These are phyloP conservation scores for Erucastrum elatum DNA, from an alignment of 345 rosid species.

Conservation along the genomic window DNA sequence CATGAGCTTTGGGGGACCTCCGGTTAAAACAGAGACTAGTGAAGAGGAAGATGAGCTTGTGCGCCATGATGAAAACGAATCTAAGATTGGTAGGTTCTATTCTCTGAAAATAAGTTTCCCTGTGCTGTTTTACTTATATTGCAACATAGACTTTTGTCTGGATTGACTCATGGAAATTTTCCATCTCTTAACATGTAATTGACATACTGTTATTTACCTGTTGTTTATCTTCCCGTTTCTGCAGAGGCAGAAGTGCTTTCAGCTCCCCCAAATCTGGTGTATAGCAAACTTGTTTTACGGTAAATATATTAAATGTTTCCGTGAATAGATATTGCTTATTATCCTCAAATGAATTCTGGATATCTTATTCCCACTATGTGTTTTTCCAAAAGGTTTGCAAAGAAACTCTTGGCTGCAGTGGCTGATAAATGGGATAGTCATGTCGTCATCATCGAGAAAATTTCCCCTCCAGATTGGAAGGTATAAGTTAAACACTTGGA, in stretches of 20 bases:
- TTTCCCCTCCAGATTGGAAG: conserved; percentile 89
- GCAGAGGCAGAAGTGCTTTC: conserved; percentile 96
- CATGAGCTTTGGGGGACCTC: conserved; percentile 98
- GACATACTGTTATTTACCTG: not conserved
- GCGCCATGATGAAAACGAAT: conserved; percentile 59
- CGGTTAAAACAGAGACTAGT: conserved; percentile 64
- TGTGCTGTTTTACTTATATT: conserved; percentile 15
- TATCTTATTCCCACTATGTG: conserved; percentile 13
- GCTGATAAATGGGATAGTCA: conserved; percentile 85
- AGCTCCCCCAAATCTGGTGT: conserved; percentile 97
- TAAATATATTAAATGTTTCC: conserved; percentile 12
- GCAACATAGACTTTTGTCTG: too few relatives aligned
- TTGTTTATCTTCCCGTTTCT: not conserved
- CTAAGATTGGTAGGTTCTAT: conserved; percentile 64
- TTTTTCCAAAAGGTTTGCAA: conserved; percentile 63
- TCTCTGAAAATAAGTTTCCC: not conserved
- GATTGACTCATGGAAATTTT: not conserved
- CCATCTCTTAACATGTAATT: conserved; percentile 1
- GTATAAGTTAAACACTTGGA: conserved; percentile 36
- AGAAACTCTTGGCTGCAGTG: conserved; percentile 88
- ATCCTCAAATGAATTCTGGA: not conserved
- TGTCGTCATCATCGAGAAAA: conserved; percentile 67
- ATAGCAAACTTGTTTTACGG: conserved; percentile 93
- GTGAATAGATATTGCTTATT: not conserved
- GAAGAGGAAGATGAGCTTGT: conserved; percentile 84